A percentile compares a stretch with the other conserved stretches of the same genome.
Evolutionary conservation across 805 yeast species (phyloP).

Genomic region (Candida dajiaensis): DNA sequence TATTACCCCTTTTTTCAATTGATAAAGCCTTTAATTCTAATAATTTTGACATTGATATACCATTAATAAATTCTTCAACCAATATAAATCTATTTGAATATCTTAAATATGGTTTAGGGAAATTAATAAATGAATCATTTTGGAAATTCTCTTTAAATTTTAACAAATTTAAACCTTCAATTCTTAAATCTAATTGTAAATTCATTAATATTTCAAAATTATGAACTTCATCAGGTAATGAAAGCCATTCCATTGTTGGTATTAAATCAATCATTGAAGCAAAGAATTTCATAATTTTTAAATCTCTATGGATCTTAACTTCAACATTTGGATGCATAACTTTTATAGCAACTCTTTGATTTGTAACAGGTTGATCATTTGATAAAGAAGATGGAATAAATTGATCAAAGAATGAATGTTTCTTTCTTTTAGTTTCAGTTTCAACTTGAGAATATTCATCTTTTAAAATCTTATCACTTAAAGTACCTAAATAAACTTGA

Average conservation of each 20-base stretch:
- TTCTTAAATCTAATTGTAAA: constrained; percentile 80
- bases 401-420: constrained; percentile 9
- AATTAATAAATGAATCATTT: constrained; percentile 53
- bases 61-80: constrained; percentile 81
- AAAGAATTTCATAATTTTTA: constrained; percentile 75
- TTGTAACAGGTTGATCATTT: constrained; percentile 26
- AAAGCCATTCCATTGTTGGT: constrained; percentile 98
- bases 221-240: constrained; percentile 89
- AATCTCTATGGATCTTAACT: constrained; percentile 66
- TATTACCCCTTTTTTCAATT: constrained; percentile 32
- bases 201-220: constrained; percentile 85
- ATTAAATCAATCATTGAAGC: constrained; percentile 63
- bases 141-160: constrained; percentile 68
- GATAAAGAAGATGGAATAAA: constrained; percentile 1
- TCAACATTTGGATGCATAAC: constrained; percentile 88
- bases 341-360: constrained; percentile 76
- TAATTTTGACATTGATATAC: constrained; percentile 73
- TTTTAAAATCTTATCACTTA: constrained; percentile 41
- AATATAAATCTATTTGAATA: constrained; percentile 66
- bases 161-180: constrained; percentile 77
- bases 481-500: constrained; percentile 79
- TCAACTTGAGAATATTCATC: constrained; percentile 21
- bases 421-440: constrained; percentile 23
- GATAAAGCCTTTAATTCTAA: constrained; percentile 32
- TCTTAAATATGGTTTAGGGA: constrained; percentile 69